These are phyloP conservation scores for Xylaria sp. DNA, from an alignment of 2,329 filamentous ascomycete species.

Conservation along the genomic window DNA sequence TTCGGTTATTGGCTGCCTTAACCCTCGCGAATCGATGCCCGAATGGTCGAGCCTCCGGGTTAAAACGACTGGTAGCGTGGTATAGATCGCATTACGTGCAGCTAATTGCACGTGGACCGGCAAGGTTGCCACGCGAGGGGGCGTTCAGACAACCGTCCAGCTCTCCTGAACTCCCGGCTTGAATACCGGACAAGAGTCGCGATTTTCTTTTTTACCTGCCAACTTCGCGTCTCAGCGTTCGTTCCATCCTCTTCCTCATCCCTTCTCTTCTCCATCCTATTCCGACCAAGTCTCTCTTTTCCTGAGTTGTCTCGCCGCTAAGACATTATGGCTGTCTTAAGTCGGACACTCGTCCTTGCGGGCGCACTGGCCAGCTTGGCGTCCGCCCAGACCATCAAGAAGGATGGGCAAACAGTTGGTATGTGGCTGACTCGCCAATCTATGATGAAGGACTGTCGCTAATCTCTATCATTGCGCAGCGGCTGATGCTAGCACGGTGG, in stretches of 20 bases:
- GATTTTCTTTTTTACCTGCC: background rate
- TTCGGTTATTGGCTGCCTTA: background rate
- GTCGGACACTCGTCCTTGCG: background rate
- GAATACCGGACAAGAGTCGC: background rate
- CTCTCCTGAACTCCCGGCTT: background rate
- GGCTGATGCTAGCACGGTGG: conserved; percentile 26
- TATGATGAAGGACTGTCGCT: background rate
- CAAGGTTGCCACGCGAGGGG: background rate
- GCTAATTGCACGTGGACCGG: background rate
- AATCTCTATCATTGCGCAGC: conserved; percentile 8
- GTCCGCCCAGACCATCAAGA: conserved; percentile 27
- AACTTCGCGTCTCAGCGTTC: background rate
- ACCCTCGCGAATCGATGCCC: no score
- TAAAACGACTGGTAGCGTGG: no score
- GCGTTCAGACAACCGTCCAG: background rate
- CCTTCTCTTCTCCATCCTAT: background rate
- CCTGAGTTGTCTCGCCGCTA: background rate
- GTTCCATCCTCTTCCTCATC: background rate
- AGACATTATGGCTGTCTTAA: conserved; percentile 24
- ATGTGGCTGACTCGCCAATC: background rate
- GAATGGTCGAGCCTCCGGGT: no score
- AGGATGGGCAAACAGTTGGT: conserved; percentile 29
- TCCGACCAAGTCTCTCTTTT: background rate
- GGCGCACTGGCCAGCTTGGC: conserved; percentile 1
- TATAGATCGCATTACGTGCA: background rate